These are phyloP conservation scores for Aegilops umbellulata DNA, from an alignment of 176 grass and related monocot species.

Conservation along the genomic window DNA sequence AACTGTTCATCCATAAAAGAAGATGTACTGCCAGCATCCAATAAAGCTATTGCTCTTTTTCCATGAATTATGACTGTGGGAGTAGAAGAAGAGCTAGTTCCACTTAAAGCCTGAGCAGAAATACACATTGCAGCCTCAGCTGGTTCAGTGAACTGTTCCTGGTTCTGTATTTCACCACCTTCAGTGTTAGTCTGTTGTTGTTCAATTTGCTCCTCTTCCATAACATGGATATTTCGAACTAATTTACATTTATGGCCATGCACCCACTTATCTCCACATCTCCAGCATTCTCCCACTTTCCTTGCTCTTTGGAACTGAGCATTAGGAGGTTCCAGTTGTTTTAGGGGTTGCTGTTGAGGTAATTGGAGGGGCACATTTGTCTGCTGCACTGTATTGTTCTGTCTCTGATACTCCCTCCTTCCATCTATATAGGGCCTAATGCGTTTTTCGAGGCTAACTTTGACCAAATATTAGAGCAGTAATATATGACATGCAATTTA, in stretches of 20 bases:
- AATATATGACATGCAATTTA: too few relatives aligned
- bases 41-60: background rate
- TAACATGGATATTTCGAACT: background rate
- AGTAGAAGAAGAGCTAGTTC: background rate
- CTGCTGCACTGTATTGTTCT: too few relatives aligned
- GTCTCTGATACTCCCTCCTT: too few relatives aligned
- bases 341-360: background rate
- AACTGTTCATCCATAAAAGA: background rate
- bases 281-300: background rate
- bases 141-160: background rate
- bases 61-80: background rate
- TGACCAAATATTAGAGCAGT: too few relatives aligned
- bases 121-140: background rate
- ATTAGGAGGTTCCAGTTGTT: background rate
- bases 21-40: background rate
- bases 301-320: background rate
- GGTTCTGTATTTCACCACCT: background rate
- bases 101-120: background rate
- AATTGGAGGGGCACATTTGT: background rate
- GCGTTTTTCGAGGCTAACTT: too few relatives aligned
- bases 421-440: too few relatives aligned
- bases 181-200: background rate
- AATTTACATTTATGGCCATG: background rate
- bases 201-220: background rate
- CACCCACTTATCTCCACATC: background rate